Evolutionary conservation across 352 stramenopile species (phyloP).

Genomic region (Pythium vanterpoolii): DNA sequence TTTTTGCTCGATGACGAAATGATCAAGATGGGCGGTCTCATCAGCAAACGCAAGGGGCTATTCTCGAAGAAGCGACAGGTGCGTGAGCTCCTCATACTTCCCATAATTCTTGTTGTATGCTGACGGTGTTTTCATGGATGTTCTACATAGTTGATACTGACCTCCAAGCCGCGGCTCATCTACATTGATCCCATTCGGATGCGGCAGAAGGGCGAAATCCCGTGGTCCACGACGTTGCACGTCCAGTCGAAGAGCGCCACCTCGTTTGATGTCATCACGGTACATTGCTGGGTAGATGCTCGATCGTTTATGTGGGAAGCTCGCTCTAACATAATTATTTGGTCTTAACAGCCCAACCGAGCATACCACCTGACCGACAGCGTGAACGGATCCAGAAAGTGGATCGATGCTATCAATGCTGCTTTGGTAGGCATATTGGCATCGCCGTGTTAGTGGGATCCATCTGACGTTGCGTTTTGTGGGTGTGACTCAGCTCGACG

Average conservation of each 20-base stretch:
- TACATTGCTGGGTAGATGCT: slow-evolving; percentile 14
- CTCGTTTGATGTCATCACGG: slow-evolving; percentile 87
- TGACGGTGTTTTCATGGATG: neutral
- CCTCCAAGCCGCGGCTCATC: slow-evolving; percentile 82
- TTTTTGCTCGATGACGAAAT: slow-evolving; percentile 86
- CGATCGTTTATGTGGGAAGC: neutral
- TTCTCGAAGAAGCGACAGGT: slow-evolving; percentile 83
- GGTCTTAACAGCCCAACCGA: slow-evolving; percentile 57
- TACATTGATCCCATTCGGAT: slow-evolving; percentile 91
- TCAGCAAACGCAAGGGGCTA: slow-evolving; percentile 86
- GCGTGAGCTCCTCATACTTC: neutral
- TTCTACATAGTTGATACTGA: slow-evolving; percentile 70
- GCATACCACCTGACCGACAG: slow-evolving; percentile 86
- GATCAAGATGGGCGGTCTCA: slow-evolving; percentile 84
- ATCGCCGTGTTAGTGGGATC: neutral
- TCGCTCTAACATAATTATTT: neutral
- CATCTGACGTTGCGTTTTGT: neutral
- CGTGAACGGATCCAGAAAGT: slow-evolving; percentile 88
- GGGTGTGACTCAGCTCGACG: slow-evolving; percentile 10
- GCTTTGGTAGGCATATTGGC: slow-evolving; percentile 31
- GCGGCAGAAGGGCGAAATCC: slow-evolving; percentile 88
- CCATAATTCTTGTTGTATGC: neutral
- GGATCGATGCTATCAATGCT: slow-evolving; percentile 87
- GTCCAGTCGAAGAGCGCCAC: slow-evolving; percentile 84
- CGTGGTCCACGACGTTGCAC: slow-evolving; percentile 83